phyloP scores from a whole-genome alignment of 441 rosid genomes.

The Pelargonium citronellum region DNA sequence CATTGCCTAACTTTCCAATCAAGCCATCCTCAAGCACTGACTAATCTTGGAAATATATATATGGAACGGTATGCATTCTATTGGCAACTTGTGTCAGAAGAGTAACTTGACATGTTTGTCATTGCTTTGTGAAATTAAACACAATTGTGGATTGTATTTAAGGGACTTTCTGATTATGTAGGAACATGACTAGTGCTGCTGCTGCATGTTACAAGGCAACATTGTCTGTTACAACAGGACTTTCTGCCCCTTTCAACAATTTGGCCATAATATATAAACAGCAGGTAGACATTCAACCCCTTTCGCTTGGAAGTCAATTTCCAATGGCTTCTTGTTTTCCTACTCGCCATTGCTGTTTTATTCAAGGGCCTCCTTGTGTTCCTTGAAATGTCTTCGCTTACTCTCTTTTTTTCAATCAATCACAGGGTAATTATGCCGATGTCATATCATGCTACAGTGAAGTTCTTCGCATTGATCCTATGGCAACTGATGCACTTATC shows the following conservation, averaged over 20 bases:
- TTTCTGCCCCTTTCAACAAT: conserved; percentile 95
- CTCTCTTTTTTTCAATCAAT: conserved; percentile 2
- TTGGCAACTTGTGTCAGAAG: neutral
- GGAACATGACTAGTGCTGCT: conserved; percentile 84
- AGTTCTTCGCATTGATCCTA: conserved; percentile 91
- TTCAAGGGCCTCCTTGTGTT: neutral
- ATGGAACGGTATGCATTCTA: conserved; percentile 69
- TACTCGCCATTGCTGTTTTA: neutral
- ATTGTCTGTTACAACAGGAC: conserved; percentile 80
- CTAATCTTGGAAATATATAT: conserved; percentile 92
- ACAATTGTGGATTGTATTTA: neutral
- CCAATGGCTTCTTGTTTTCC: neutral
- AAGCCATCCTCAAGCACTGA: conserved; percentile 92
- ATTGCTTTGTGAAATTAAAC: neutral
- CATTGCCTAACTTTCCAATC: conserved; percentile 92
- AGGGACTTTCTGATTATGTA: conserved; percentile 21
- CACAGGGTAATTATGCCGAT: conserved; percentile 86
- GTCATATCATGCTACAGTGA: conserved; percentile 98
- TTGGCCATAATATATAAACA: conserved; percentile 96
- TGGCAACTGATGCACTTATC: conserved; percentile 96
- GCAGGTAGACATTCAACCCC: conserved; percentile 45
- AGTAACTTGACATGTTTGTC: neutral
- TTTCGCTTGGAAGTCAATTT: neutral
- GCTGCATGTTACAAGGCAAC: conserved; percentile 88
- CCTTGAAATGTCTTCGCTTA: neutral